These are phyloP conservation scores for Telfairia occidentalis DNA, from an alignment of 331 rosid genomes.

Conservation along the genomic window DNA sequence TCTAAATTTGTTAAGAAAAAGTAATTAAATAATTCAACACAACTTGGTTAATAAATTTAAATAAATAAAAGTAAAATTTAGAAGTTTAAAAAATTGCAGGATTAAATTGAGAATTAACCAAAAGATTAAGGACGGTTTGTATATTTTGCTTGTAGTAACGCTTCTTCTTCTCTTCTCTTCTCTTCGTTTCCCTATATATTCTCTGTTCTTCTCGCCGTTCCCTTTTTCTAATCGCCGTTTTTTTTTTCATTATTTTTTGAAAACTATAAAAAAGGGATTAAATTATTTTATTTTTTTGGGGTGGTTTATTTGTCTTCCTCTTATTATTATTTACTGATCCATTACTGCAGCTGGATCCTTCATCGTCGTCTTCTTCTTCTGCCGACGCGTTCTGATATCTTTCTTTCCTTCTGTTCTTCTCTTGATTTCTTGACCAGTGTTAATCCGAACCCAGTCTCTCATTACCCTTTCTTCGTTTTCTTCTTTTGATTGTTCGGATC, in stretches of 20 bases:
- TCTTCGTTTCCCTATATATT: background rate
- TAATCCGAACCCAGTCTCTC: background rate
- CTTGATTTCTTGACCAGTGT: background rate
- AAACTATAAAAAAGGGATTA: background rate
- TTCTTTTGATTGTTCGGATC: background rate
- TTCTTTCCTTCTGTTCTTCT: background rate
- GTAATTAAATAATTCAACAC: no score
- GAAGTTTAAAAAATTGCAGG: no score
- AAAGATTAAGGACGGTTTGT: no score
- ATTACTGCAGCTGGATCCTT: conserved; percentile 13
- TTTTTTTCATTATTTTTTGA: no score
- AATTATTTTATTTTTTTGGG: background rate
- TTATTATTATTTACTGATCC: background rate
- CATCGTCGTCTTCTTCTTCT: background rate
- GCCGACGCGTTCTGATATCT: background rate
- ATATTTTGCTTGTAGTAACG: background rate
- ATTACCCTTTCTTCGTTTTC: background rate
- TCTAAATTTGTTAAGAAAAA: no score
- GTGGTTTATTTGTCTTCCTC: background rate
- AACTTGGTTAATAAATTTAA: no score
- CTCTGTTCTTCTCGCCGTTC: background rate
- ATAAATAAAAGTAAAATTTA: no score
- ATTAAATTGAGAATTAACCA: no score
- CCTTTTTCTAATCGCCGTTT: background rate
- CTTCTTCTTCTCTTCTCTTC: background rate